These are phyloP conservation scores for Candida ulmi DNA, from an alignment of 805 yeast species.

Conservation along the genomic window DNA sequence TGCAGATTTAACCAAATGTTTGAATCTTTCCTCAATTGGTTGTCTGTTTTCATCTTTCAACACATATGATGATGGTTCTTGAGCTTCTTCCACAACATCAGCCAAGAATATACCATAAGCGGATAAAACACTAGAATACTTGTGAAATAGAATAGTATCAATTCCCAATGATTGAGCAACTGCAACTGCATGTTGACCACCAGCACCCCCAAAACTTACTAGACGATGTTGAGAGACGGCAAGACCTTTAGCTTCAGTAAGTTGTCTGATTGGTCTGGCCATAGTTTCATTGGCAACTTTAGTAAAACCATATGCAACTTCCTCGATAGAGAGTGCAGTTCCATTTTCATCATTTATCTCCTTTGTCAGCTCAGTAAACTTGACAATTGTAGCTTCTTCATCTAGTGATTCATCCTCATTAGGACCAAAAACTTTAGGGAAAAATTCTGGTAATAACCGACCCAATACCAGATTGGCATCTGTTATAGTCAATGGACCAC, in stretches of 20 bases:
- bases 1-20: slow-evolving; percentile 38
- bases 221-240: slow-evolving; percentile 58
- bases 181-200: slow-evolving; percentile 84
- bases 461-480: slow-evolving; percentile 79
- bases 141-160: slow-evolving; percentile 62
- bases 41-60: slow-evolving; percentile 28
- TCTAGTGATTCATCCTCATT: slow-evolving; percentile 70
- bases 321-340: slow-evolving; percentile 44
- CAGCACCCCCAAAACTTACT: slow-evolving; percentile 90
- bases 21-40: slow-evolving; percentile 40
- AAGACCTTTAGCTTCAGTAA: slow-evolving; percentile 83
- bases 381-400: slow-evolving; percentile 38
- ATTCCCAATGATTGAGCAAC: slow-evolving; percentile 72
- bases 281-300: slow-evolving; percentile 82
- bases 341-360: slow-evolving; percentile 44
- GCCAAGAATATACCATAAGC: slow-evolving; percentile 89
- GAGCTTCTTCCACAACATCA: slow-evolving; percentile 76
- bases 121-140: slow-evolving; percentile 76
- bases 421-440: slow-evolving; percentile 82
- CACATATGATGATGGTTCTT: slow-evolving; percentile 57
- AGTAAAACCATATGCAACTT: slow-evolving; percentile 76
- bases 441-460: slow-evolving; percentile 63
- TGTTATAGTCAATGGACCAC: slow-evolving; percentile 79
- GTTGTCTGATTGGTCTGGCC: slow-evolving; percentile 84
- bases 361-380: slow-evolving; percentile 49